Percentiles rank a stretch among this genome's conserved stretches.
Evolutionary conservation across 2,329 filamentous ascomycete species (phyloP).

Genomic region (Calonectria pseudoturangicola): DNA sequence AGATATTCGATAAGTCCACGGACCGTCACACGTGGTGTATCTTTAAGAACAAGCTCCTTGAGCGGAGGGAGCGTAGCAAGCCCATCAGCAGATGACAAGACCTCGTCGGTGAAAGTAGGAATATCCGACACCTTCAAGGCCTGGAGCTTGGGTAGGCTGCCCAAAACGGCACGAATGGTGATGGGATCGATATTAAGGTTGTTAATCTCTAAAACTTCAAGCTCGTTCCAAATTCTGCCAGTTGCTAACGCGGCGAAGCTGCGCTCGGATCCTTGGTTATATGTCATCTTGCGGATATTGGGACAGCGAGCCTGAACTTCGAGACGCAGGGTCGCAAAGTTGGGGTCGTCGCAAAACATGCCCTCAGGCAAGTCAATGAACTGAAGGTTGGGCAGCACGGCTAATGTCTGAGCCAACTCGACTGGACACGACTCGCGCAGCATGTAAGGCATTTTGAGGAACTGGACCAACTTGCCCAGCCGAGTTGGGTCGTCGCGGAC

Average conservation of each 20-base stretch:
- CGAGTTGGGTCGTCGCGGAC: conserved; percentile 84
- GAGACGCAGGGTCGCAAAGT: conserved; percentile 84
- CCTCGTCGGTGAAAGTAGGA: conserved; percentile 82
- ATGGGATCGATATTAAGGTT: conserved; percentile 81
- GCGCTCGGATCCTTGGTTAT: conserved; percentile 84
- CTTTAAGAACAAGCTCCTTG: conserved; percentile 82
- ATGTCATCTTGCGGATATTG: conserved; percentile 92
- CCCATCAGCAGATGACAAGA: conserved; percentile 80
- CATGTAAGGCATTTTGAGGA: conserved; percentile 96
- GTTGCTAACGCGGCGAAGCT: conserved; percentile 82
- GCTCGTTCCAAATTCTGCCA: conserved; percentile 79
- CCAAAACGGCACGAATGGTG: conserved; percentile 82
- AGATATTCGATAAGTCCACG: conserved; percentile 83
- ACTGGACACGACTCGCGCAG: conserved; percentile 90
- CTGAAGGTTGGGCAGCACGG: conserved; percentile 87
- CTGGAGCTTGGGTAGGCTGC: conserved; percentile 78
- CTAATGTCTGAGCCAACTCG: conserved; percentile 89
- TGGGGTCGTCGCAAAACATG: conserved; percentile 86
- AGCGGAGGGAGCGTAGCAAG: conserved; percentile 85
- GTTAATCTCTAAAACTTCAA: conserved; percentile 84
- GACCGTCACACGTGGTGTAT: conserved; percentile 82
- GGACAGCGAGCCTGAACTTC: conserved; percentile 90
- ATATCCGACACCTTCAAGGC: conserved; percentile 85
- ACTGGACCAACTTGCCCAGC: conserved; percentile 82
- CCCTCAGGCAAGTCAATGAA: conserved; percentile 95